Evolutionary conservation across 1,284 basidiomycete species (phyloP), one percentile per base, ranked within the genome.

Genomic region (Bothia castanella): DNA sequence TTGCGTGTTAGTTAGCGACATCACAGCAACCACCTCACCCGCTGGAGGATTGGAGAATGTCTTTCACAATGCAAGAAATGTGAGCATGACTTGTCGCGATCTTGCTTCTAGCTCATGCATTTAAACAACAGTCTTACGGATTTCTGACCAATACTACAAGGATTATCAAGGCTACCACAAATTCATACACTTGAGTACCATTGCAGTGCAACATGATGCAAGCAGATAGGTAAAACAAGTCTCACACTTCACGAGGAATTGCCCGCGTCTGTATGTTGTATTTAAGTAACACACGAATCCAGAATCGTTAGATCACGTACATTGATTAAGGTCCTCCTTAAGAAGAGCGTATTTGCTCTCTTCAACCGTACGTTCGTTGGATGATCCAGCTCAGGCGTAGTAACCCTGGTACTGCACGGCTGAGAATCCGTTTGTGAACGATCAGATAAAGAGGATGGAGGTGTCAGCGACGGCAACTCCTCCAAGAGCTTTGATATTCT

Each of bases 11-110:
- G 69, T 85, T 5, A 62, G 75, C 50, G 83, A 85, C 57, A 74
- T 72, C 45, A 78, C 75, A 14, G 83, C 81, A 19, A 85, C 84
- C 1, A 80, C 80, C 3, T 82, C 80, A 9, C 82, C 83, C 5
- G 58, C 69, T 4, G 80, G 82, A n/a, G 82, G 75, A 9, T 70
- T 77, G 41, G 77, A 80, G 58, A 85, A 78, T 55, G 72, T 85
- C 12, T 62, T 82, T 29, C 73, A 82, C 57, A 86, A 85, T 56
- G 67, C 74, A 25, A 71, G 69, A 13, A 77, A 77, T 55, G 81
- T 83, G 57, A 66, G 78, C 68, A 34, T 37, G 19, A 49, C 29
- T 20, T 34, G 34, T 41, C 19, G 10, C 21, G 11, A 25, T 31
- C 49, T 21, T 31, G 30, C 35, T 37, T 49, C 47, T 10, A 30